Base-by-base conservation (phyloP, 805 yeast genomes). In the Naumovozyma dairenensis region DNA sequence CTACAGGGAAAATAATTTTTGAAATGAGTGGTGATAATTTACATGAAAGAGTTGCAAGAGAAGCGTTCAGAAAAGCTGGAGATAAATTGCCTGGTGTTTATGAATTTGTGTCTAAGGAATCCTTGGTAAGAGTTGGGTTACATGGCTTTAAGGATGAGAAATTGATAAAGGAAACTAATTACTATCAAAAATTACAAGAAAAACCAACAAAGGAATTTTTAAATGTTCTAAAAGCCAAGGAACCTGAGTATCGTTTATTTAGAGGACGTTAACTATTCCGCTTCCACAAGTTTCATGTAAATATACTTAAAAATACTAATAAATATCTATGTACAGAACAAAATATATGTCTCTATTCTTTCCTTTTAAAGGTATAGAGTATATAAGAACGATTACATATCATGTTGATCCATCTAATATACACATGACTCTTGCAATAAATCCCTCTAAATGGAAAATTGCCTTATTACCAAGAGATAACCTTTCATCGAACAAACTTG, bases 391-490 rank as follows among this genome's bases (percentile, higher is more conserved):
- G 8, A 16, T 9, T 18, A 12, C 6, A n/a, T 18, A 20, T 31
- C 31, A 32, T 52, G 26, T 17, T 46, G 60, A 46, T 80, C 92
- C 32, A 81, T 55, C 6, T 69, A 24, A 12, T 12, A 24, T 69
- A 27, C 84, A 81, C 96, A 92, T 89, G 2, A 77, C 74, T 52
- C 73, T 79, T 1, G 96, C 96, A 14, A 83, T 72, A 53, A 85
- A 92, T 1, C 97, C 98, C 62, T 92, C 98, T 35, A 92, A 61
- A 60, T 92, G 98, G 59, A 84, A 92, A 9, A 92, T 89, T 25
- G 86, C 83, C 57, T 92, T 92, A 38, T 72, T 72, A 2, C 97
- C 98, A 38, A 81, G 61, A 37, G 86, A 74, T 39, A 92, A 66
- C 37, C 98, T 71, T 49, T 92, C 96, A 52, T 92, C 98, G 48